phyloP scores from a whole-genome alignment of 1,139 yeast species.

The Candida gigantensis region DNA sequence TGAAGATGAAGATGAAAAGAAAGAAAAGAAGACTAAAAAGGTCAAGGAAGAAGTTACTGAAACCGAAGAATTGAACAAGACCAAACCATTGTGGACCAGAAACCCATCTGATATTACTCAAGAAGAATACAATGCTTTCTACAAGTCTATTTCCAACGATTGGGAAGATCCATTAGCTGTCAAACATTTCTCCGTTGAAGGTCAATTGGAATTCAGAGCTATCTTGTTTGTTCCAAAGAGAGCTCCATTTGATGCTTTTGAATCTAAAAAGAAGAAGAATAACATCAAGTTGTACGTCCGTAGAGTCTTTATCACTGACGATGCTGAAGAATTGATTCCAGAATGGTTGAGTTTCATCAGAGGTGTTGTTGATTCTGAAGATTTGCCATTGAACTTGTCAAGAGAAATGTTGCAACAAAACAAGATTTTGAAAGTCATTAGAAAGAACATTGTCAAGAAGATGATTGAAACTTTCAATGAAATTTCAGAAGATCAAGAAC shows the following conservation, averaged over 20 bases:
- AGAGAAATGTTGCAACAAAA: constrained; percentile 99
- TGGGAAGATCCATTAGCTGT: constrained; percentile 99
- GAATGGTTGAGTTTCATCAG: constrained; percentile 97
- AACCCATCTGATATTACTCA: constrained; percentile 96
- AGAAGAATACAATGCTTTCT: constrained; percentile 99
- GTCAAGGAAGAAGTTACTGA: constrained; percentile 86
- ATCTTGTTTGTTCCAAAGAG: constrained; percentile 97
- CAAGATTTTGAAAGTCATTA: constrained; percentile 98
- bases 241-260: constrained; percentile 98
- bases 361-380: constrained; percentile 99
- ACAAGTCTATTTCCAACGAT: constrained; percentile 98
- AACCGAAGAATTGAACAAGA: constrained; percentile 97
- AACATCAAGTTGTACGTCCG: constrained; percentile 99
- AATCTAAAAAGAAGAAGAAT: constrained; percentile 97
- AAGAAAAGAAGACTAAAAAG: constrained; percentile 69
- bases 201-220: constrained; percentile 99
- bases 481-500: constrained; percentile 98
- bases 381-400: constrained; percentile 98
- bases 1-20: constrained; percentile 64
- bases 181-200: constrained; percentile 99
- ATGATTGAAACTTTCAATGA: constrained; percentile 98
- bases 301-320: constrained; percentile 99
- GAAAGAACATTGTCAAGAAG: constrained; percentile 99
- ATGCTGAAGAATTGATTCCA: constrained; percentile 98
- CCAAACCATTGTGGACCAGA: constrained; percentile 99